Evolutionary conservation across 495 filamentous ascomycete genomes (phyloP), one percentile per base, ranked within the genome.

Genomic region (Aspergillus biplanus): DNA sequence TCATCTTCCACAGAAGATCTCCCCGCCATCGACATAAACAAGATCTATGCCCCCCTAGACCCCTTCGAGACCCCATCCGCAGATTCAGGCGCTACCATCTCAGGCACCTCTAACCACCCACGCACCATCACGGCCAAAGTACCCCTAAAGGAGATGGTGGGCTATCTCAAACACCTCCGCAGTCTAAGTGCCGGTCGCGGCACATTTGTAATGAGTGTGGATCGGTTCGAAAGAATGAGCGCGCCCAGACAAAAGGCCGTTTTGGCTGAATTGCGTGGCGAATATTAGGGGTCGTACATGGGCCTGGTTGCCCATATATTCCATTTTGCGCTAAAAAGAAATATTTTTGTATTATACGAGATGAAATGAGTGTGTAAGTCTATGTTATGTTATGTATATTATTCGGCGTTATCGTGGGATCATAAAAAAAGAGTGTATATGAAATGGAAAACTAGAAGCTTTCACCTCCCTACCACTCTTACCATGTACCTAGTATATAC

Each of bases 81-180:
- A 52, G 66, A 52, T 9, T 27, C 21, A 27, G 62, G 69, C 32
- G 56, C 56, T 6, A 35, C 73, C 16, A n/a, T 46, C 9, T 63
- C 70, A 7, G 66, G 63, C 56, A 52, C 71, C n/a, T 63, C 72
- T 4, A 75, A 72, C 33, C 67, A 76, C 8, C 83, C 83, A 52
- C 77, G 87, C 54, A 89, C 81, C 6, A 90, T 99, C 61, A 85
- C 85, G 6, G 96, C 92, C 4, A 86, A 89, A 63, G 93, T 97
- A 33, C 96, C 96, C 47, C 77, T 98, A 59, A 93, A 92, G 73
- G 94, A 98, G 75, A 97, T 98, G 93, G 90, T 97, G 55, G 92
- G 94, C 35, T 99, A 99, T 76, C 76, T 98, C 68, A 92, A 90
- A 74, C 91, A 96, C 73, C 77, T 99, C 70, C 79, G 96, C 46